Base-by-base conservation (phyloP, 2,329 filamentous ascomycete genomes). In the Cadophora gregata region DNA sequence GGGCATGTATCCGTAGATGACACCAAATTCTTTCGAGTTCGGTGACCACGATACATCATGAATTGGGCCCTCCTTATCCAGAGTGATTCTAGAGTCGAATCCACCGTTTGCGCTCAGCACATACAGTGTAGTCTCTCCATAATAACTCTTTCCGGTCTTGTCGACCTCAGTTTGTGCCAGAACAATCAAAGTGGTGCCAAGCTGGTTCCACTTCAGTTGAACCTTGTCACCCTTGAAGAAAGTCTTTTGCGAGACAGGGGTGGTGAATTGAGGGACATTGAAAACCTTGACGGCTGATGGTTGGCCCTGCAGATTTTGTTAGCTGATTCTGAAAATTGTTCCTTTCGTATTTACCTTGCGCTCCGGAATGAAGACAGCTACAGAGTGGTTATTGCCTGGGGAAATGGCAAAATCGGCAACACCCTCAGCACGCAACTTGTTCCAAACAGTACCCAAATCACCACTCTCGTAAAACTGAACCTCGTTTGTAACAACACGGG, bases 211-310 rank as follows among this genome's bases (percentile, higher is more conserved):
- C 83, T 97, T 97, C 77, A 99, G 84, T 81, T 97, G 93, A 58
- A 99, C 95, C 84, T 98, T 98, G 84, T 99, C 96, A 70, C 94
- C 94, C 84, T 99, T 99, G 88, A 93, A 99, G 78, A 99, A 99
- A 1, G 91, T 97, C 89, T 99, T 99, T 79, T 98, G 95, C 47
- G 95, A 97, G 59, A 97, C 89, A 4, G 94, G 90, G 62, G 83
- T 83, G 70, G 81, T 86, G 81, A 98, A 98, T 74, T 96, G 86
- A 50, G 96, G 95, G 42, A 98, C 92, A 73, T 95, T 93, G 83
- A 91, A 99, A 68, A 98, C 92, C 81, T 96, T 97, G 79, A 98
- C 93, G 1, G 92, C 88, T 63, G 96, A 94, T 42, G 96, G 96
- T 86, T 94, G 92, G 61, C 96, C 95, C 92, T 97, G 72, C n/a